Evolutionary conservation across 2,329 filamentous ascomycete species (phyloP), one percentile per base, ranked within the genome.

Genomic region (Chaetothyriales sp.): DNA sequence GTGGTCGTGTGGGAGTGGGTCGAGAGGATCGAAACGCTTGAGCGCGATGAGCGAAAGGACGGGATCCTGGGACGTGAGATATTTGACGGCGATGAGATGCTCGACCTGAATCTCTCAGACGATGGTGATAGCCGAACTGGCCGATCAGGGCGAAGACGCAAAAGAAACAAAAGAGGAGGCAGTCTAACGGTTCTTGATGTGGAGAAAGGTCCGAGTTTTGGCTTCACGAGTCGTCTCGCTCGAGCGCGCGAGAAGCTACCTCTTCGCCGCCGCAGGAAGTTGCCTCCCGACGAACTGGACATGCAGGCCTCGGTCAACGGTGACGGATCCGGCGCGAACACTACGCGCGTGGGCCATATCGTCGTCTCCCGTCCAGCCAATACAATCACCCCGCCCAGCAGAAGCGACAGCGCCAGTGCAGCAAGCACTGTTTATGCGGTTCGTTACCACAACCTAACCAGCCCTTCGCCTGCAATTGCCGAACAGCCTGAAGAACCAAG

Each of bases 1-100:
- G 89, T 95, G n/a, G 86, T 95, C 19, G 89, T 95, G 1, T 95
- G 89, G 89, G 89, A 95, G 66, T 95, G 89, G 89, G 89, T 95
- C 2, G 89, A 95, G 66, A 78, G 89, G 22, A 95, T 95, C 47
- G 89, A 95, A 65, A 86, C 88, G 0, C 68, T 95, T 54, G 89
- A 95, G 69, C 79, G 89, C 58, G 88, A 95, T 65, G 88, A 95
- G 65, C 87, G 89, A 67, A 94, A 93, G 67, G 88, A 94, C 60
- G 89, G 89, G 0, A 93, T 95, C 50, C 70, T 95, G 1, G 89
- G 89, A 2, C 75, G 89, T 56, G 89, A 95, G 63, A 81, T 95
- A 0, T 95, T 94, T 62, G 89, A 95, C 59, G 89, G 88, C 2
- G 89, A 95, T 61, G 89, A 95, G 63, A 93, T 92, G 82, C 73